phyloP scores from a whole-genome alignment of 2,329 filamentous ascomycete genomes.

The Fusarium solani-melongenae region DNA sequence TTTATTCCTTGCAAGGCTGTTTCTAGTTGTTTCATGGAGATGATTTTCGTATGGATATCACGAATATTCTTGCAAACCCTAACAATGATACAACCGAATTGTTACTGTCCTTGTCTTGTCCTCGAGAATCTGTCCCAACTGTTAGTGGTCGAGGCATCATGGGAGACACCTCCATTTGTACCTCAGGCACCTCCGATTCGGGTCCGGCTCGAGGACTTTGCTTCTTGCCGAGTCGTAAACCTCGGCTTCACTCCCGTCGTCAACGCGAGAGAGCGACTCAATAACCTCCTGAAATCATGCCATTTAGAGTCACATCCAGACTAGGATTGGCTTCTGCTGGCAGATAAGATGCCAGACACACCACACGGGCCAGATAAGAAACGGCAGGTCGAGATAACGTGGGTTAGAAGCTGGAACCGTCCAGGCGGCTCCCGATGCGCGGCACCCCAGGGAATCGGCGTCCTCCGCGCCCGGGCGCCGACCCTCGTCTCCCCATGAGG shows the following conservation, averaged over 20 bases:
- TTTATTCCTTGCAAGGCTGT: not conserved
- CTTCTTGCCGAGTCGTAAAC: not conserved
- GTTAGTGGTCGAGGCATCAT: not conserved
- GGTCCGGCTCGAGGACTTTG: not conserved
- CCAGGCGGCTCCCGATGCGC: slow-evolving; percentile 36
- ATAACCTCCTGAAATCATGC: slow-evolving; percentile 20
- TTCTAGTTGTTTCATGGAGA: not conserved
- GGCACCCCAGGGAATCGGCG: slow-evolving; percentile 40
- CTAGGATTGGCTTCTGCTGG: not conserved
- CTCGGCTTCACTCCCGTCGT: not conserved
- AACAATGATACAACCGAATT: not conserved
- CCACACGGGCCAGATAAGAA: slow-evolving; percentile 17
- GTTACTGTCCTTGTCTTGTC: not conserved
- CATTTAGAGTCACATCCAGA: slow-evolving; percentile 23
- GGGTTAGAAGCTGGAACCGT: not conserved
- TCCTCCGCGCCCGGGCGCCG: slow-evolving; percentile 41
- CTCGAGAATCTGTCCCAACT: not conserved
- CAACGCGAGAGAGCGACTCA: not conserved
- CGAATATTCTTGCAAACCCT: not conserved
- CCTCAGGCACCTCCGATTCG: not conserved
- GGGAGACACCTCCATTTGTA: not conserved
- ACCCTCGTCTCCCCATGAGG: slow-evolving; percentile 38
- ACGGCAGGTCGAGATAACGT: slow-evolving; percentile 26
- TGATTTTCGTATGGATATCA: not conserved
- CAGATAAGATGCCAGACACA: not conserved